Conservation (phyloP, 257 asterid genomes). For the Solanum dulcamara region DNA sequence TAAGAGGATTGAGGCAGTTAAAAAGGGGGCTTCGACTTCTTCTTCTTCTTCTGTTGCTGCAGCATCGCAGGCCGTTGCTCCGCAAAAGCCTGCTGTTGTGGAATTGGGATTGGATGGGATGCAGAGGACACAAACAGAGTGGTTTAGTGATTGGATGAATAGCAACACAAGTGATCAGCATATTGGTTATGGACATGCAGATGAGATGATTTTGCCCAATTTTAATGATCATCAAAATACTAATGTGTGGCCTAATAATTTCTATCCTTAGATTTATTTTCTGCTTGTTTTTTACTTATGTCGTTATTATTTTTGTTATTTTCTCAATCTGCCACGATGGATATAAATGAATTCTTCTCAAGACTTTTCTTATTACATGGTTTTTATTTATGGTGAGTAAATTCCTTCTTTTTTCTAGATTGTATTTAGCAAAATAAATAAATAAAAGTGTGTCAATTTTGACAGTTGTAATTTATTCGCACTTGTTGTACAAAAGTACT, state of each 20-base stretch:
- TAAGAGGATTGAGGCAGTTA: constrained; percentile 40
- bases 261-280: constrained; percentile 22
- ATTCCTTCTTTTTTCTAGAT: not conserved
- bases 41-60: not conserved
- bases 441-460: too few species aligned
- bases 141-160: constrained; percentile 41
- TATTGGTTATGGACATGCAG: constrained; percentile 4
- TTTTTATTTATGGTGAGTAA: not conserved
- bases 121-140: constrained; percentile 32
- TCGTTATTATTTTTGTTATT: not conserved
- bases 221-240: not conserved
- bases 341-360: too few species aligned
- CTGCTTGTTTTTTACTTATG: not conserved
- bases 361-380: not conserved
- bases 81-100: constrained; percentile 5
- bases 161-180: not conserved
- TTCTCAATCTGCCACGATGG: not conserved
- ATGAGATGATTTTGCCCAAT: not conserved
- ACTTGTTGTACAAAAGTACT: not conserved
- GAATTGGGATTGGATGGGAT: not conserved
- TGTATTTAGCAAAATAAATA: too few species aligned
- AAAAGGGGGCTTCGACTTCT: constrained; percentile 14
- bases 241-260: not conserved
- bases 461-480: not conserved
- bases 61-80: not conserved